Evolutionary conservation across 495 filamentous ascomycete species (phyloP).

Genomic region (Hyaloscypha variabilis): DNA sequence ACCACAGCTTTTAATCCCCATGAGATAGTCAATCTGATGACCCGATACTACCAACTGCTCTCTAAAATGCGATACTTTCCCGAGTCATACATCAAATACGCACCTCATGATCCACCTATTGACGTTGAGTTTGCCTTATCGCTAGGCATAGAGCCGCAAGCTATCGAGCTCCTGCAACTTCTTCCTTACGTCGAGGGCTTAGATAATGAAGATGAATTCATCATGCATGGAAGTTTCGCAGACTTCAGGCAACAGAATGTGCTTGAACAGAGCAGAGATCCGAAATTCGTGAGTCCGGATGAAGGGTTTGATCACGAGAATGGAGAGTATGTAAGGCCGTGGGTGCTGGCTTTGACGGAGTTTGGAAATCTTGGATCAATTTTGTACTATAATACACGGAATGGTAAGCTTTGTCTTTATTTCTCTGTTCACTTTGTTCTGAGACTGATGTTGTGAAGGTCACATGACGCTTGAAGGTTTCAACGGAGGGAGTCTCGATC

Average conservation of each 20-base stretch:
- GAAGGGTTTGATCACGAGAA: conserved; percentile 3
- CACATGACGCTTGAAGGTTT: conserved; percentile 2
- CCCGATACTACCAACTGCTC: conserved; percentile 11
- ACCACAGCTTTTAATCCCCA: background rate
- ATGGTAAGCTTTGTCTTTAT: background rate
- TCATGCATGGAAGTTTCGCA: conserved; percentile 10
- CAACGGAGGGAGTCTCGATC: background rate
- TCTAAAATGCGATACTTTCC: conserved; percentile 14
- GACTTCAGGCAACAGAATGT: conserved; percentile 6
- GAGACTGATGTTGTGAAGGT: background rate
- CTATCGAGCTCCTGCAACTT: conserved; percentile 10
- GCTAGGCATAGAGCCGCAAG: background rate
- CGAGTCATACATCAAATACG: background rate
- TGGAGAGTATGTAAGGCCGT: conserved; percentile 10
- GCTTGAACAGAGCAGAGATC: conserved; percentile 13
- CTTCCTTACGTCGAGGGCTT: conserved; percentile 15
- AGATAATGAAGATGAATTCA: conserved; percentile 15
- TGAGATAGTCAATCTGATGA: conserved; percentile 9
- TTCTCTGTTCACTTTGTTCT: background rate
- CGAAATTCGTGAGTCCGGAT: conserved; percentile 1
- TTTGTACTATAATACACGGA: conserved; percentile 12
- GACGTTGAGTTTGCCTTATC: background rate
- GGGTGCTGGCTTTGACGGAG: conserved; percentile 9
- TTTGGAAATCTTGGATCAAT: conserved; percentile 13
- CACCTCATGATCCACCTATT: conserved; percentile 14